Conservation (phyloP, 2,329 filamentous ascomycete genomes). For the Grosmannia clavigera region DNA sequence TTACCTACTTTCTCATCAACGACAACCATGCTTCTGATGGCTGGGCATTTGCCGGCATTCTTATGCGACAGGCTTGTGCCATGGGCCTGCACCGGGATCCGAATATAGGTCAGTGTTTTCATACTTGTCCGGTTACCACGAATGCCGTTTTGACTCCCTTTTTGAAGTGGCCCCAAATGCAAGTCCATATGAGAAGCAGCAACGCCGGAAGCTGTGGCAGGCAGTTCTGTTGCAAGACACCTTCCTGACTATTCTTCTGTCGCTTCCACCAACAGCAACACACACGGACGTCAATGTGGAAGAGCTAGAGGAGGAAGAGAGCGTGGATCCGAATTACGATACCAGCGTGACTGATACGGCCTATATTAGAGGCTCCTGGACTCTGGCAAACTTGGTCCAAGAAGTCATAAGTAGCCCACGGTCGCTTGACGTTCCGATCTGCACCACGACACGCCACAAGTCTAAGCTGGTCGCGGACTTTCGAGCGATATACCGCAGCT, state of each 20-base stretch:
- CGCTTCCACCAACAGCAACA: slow-evolving; percentile 63
- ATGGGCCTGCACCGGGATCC: slow-evolving; percentile 73
- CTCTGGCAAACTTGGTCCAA: slow-evolving; percentile 65
- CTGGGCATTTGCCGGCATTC: slow-evolving; percentile 68
- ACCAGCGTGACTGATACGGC: slow-evolving; percentile 53
- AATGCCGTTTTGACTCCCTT: background rate
- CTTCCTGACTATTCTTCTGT: slow-evolving; percentile 65
- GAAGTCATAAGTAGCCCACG: slow-evolving; percentile 64
- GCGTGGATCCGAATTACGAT: slow-evolving; percentile 31
- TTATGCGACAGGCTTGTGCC: slow-evolving; percentile 67
- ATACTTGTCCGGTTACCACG: background rate
- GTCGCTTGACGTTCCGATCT: slow-evolving; percentile 61
- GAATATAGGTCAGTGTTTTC: slow-evolving; percentile 44
- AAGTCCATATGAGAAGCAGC: slow-evolving; percentile 60
- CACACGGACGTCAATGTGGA: slow-evolving; percentile 71
- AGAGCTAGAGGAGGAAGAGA: slow-evolving; percentile 52
- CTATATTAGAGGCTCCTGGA: slow-evolving; percentile 68
- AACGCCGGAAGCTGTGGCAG: slow-evolving; percentile 70
- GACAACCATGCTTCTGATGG: slow-evolving; percentile 76
- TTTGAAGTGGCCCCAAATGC: slow-evolving; percentile 47
- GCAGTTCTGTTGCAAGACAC: slow-evolving; percentile 72
- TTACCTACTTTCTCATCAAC: slow-evolving; percentile 75
- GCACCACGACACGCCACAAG: slow-evolving; percentile 55
- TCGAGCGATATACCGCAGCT: slow-evolving; percentile 57
- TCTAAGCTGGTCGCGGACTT: slow-evolving; percentile 58